Base-by-base conservation (phyloP, 169 alveolate genomes). In the Eimeria falciformis region DNA sequence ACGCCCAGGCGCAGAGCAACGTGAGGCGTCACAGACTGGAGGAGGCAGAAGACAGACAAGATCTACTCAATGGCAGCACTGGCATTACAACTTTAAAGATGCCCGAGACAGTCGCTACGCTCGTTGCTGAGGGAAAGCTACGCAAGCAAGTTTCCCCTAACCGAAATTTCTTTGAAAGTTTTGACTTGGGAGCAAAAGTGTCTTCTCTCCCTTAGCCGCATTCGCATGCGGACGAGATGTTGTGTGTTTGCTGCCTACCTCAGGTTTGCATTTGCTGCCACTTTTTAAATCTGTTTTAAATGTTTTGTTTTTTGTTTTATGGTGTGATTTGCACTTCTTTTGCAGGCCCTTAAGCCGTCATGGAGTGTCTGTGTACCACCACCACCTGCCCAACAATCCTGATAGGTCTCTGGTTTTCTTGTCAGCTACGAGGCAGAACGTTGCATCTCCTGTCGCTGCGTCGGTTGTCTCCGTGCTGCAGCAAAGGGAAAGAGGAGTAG, bases 401-500 rank as follows among this genome's bases (percentile, higher is more conserved):
- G 17, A 73, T 3, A 40, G 45, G 17, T 73, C 65, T 45, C 65
- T 73, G 17, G 84, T 73, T 6, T 73, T 21, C 45, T 25, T 73
- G 21, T 21, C 62, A 17, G 62, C 84, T 2, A 73, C 84, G 0
- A 43, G 65, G 29, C 62, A 43, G n/a, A 43, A 47, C 27, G 53
- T n/a, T 6, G 88, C 73, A 33, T 68, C 69, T 29, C 73, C 88
- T 27, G 88, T 71, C 53, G 88, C 88, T 78, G 88, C 73, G 46
- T 68, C 88, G 46, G 73, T 46, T 50, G 27, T 29, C 23, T 53
- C 88, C 29, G 27, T 53, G 84, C 65, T 73, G 40, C 84, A 73
- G 62, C 84, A 95, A 75, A 92, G 93, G 37, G 94, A 98, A 46
- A 93, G 98, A 58, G 98, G 98, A 1, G 95, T 95, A 66, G 96